These are phyloP conservation scores for Hemileccinum impolitum DNA, from an alignment of 768 basidiomycete genomes.

Conservation along the genomic window DNA sequence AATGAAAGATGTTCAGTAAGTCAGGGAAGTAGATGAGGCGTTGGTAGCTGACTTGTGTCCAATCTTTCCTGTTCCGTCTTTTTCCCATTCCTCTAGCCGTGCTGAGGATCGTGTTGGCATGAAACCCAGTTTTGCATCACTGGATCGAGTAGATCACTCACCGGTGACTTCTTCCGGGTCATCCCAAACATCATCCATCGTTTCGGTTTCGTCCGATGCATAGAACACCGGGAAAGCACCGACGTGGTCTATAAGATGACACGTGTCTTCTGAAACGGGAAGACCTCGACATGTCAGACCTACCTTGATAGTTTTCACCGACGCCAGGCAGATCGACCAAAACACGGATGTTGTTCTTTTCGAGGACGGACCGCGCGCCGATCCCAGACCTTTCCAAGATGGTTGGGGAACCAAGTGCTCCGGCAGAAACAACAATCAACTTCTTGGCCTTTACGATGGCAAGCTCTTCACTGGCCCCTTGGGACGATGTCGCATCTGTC, in stretches of 20 bases:
- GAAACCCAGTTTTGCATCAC: slow-evolving; percentile 1
- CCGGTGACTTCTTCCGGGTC: slow-evolving; percentile 36
- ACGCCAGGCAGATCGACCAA: slow-evolving; percentile 72
- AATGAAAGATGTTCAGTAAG: not conserved
- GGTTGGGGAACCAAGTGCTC: slow-evolving; percentile 53
- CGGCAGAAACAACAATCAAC: slow-evolving; percentile 49
- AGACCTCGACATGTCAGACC: not conserved
- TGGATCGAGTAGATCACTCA: slow-evolving; percentile 21
- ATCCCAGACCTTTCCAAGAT: slow-evolving; percentile 69
- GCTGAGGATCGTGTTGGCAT: slow-evolving; percentile 15
- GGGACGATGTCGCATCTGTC: slow-evolving; percentile 24
- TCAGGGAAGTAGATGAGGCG: not conserved
- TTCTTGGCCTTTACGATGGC: slow-evolving; percentile 29
- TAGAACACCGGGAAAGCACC: slow-evolving; percentile 13
- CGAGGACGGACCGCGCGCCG: slow-evolving; percentile 49
- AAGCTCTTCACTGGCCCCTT: slow-evolving; percentile 4
- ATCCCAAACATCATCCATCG: slow-evolving; percentile 46
- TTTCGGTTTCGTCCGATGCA: slow-evolving; percentile 42
- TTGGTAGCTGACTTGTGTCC: slow-evolving; percentile 46
- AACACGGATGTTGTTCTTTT: slow-evolving; percentile 42
- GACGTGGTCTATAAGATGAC: slow-evolving; percentile 27
- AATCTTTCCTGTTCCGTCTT: slow-evolving; percentile 45
- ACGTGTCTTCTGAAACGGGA: not conserved
- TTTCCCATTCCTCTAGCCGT: slow-evolving; percentile 30
- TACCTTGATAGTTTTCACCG: slow-evolving; percentile 64